phyloP scores from a whole-genome alignment of 768 basidiomycete genomes.

The Ephemerocybe angulata region DNA sequence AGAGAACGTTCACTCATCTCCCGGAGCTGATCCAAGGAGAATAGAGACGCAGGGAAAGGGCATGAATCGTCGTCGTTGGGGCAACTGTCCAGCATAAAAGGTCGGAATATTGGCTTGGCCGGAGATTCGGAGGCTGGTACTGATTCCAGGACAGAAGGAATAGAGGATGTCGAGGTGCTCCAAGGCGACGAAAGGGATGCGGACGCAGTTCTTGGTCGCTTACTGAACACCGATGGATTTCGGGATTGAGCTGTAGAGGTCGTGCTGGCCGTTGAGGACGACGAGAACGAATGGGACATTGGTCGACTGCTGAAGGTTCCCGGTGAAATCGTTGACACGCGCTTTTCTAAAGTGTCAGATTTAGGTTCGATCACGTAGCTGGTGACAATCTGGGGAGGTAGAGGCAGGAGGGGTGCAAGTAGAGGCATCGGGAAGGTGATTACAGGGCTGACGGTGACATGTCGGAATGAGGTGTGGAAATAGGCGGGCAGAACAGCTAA shows the following conservation, averaged over 20 bases:
- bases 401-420: conserved; percentile 57
- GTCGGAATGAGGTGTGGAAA: conserved; percentile 68
- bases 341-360: conserved; percentile 31
- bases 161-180: conserved; percentile 19
- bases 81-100: conserved; percentile 46
- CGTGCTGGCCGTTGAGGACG: conserved; percentile 41
- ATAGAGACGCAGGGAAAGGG: conserved; percentile 31
- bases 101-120: conserved; percentile 20
- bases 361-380: conserved; percentile 36
- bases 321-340: conserved; percentile 34
- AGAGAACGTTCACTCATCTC: conserved; percentile 55
- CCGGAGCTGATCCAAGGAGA: conserved; percentile 40
- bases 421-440: conserved; percentile 68
- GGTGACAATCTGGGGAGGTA: conserved; percentile 42
- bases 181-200: conserved; percentile 29
- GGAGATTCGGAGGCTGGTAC: not conserved
- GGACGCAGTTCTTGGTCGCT: conserved; percentile 27
- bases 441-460: conserved; percentile 57
- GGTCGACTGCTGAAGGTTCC: conserved; percentile 35
- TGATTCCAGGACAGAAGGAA: conserved; percentile 7
- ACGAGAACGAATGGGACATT: conserved; percentile 51
- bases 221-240: conserved; percentile 21
- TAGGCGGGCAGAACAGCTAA: conserved; percentile 65
- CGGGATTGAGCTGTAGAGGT: conserved; percentile 25
- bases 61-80: conserved; percentile 39